These are phyloP conservation scores for Endothia cerciana DNA, from an alignment of 2,329 filamentous ascomycete species.

Conservation along the genomic window DNA sequence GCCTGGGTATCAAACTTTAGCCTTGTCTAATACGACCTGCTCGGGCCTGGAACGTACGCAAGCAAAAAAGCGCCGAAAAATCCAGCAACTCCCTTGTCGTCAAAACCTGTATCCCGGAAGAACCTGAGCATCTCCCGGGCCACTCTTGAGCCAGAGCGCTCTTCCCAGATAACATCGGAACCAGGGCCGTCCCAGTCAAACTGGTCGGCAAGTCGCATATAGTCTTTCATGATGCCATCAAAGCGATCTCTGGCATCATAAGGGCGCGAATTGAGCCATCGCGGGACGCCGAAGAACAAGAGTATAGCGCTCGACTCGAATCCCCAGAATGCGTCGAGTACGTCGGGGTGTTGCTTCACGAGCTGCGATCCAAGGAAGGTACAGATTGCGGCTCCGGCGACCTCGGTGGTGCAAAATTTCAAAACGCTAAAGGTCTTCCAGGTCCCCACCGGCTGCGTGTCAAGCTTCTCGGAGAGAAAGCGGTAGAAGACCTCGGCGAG, in stretches of 20 bases:
- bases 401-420: constrained; percentile 25
- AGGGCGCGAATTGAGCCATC: constrained; percentile 25
- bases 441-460: constrained; percentile 15
- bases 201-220: background rate
- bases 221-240: constrained; percentile 10
- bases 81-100: constrained; percentile 6
- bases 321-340: constrained; percentile 31
- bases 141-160: constrained; percentile 29
- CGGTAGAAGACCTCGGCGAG: constrained; percentile 28
- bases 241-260: constrained; percentile 24
- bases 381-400: constrained; percentile 29
- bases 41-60: constrained; percentile 13
- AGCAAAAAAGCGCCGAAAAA: constrained; percentile 15
- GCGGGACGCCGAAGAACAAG: constrained; percentile 24
- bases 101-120: constrained; percentile 19
- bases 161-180: constrained; percentile 30
- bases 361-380: constrained; percentile 27
- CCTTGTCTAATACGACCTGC: background rate
- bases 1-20: constrained; percentile 13
- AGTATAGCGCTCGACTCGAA: constrained; percentile 28
- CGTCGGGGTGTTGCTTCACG: constrained; percentile 25
- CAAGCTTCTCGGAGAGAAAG: constrained; percentile 27
- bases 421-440: constrained; percentile 27
- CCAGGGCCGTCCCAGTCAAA: constrained; percentile 28
- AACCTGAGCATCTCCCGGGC: constrained; percentile 24